Percentiles rank a stretch among this genome's conserved stretches.
Conservation (phyloP, 164 flowering plant species). For the Berberis thunbergii region DNA sequence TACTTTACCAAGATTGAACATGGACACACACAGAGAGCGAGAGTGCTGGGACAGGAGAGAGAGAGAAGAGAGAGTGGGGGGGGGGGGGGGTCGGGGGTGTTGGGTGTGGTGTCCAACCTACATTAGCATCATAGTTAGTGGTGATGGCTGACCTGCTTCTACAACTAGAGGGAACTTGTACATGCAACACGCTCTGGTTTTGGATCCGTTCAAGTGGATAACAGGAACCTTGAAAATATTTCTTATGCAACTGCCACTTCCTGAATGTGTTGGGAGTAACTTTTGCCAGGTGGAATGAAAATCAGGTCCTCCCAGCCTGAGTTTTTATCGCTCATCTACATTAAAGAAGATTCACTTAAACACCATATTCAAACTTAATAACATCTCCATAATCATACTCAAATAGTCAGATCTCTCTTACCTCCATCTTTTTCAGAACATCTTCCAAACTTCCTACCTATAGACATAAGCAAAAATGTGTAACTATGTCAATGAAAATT, state of each 20-base stretch:
- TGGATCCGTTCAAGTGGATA: constrained; percentile 7
- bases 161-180: neutral
- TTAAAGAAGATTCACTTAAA: neutral
- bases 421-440: constrained; percentile 96
- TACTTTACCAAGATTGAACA: too few species aligned
- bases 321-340: constrained; percentile 67
- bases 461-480: constrained; percentile 7
- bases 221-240: neutral
- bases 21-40: too few species aligned
- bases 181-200: neutral
- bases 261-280: constrained; percentile 66
- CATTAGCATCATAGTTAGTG: too few species aligned
- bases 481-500: too few species aligned
- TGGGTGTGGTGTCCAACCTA: too few species aligned
- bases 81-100: too few species aligned
- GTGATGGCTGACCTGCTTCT: too few species aligned
- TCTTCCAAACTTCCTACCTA: constrained; percentile 96
- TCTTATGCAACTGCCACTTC: constrained; percentile 52
- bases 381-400: neutral
- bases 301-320: constrained; percentile 96
- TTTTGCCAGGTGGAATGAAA: constrained; percentile 94
- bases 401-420: constrained; percentile 13
- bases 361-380: neutral
- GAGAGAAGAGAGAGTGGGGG: too few species aligned
- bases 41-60: too few species aligned